A percentile compares a stretch with the other conserved stretches of the same genome.
These are phyloP conservation scores for Diplodia intermedia DNA, from an alignment of 2,329 filamentous ascomycete genomes.

Conservation along the genomic window DNA sequence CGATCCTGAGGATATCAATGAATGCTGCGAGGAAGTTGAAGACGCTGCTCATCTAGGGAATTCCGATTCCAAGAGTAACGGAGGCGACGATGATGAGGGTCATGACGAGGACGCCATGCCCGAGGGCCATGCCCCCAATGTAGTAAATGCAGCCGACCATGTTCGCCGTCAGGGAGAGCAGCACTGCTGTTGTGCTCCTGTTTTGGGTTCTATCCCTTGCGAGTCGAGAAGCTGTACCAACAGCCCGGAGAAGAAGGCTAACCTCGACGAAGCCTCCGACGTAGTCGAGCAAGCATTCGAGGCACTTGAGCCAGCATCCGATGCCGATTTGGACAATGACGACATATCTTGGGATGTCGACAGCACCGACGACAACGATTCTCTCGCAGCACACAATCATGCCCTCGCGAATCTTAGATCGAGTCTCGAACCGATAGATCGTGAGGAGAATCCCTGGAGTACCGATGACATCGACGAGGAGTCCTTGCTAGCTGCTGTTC, in stretches of 20 bases:
- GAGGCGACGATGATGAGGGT: too few species aligned
- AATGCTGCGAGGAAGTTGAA: neutral
- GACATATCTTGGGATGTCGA: neutral
- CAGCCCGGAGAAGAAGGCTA: neutral
- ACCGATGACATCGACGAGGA: conserved; percentile 42
- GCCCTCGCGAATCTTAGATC: too few species aligned
- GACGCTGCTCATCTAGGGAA: too few species aligned
- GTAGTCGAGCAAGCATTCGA: neutral
- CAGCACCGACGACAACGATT: neutral
- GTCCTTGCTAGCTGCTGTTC: conserved; percentile 40
- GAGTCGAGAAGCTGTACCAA: neutral
- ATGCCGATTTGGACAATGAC: neutral
- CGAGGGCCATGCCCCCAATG: neutral
- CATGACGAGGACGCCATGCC: neutral
- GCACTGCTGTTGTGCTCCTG: neutral
- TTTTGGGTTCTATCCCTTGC: neutral
- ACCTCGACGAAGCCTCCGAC: neutral
- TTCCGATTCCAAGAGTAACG: too few species aligned
- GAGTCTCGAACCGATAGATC: too few species aligned
- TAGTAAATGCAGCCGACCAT: neutral
- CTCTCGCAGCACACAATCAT: neutral
- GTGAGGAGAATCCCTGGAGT: neutral
- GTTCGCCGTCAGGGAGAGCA: neutral
- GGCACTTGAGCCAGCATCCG: neutral
- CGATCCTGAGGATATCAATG: neutral